phyloP scores from a whole-genome alignment of 352 stramenopile genomes.

The Phytophthora pistaciae region DNA sequence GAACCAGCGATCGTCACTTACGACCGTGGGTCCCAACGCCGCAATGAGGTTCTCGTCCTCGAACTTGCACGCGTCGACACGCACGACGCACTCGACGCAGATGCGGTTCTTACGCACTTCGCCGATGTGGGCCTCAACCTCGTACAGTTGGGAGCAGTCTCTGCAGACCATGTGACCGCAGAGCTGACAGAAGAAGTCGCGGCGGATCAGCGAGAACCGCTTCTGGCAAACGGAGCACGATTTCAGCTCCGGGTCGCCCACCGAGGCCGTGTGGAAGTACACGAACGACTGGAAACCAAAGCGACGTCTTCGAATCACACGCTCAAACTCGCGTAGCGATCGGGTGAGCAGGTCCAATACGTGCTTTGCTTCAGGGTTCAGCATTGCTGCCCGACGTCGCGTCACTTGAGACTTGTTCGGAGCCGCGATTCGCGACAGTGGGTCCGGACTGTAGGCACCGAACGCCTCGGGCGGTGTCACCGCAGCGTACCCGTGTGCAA shows the following conservation, averaged over 20 bases:
- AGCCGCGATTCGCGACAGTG: constrained; percentile 7
- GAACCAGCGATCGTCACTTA: constrained; percentile 42
- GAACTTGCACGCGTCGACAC: constrained; percentile 58
- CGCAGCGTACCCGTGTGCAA: constrained; percentile 62
- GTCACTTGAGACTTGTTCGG: constrained; percentile 32
- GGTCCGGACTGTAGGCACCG: constrained; percentile 18
- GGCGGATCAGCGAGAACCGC: constrained; percentile 47
- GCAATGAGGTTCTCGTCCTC: constrained; percentile 58
- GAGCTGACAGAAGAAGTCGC: constrained; percentile 61
- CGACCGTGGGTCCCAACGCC: constrained; percentile 49
- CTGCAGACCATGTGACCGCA: constrained; percentile 54
- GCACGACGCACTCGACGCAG: constrained; percentile 59
- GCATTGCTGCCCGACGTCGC: constrained; percentile 38
- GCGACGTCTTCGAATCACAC: constrained; percentile 62
- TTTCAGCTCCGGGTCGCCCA: constrained; percentile 15
- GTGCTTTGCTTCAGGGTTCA: constrained; percentile 66
- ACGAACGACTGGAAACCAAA: constrained; percentile 75
- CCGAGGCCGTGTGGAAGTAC: constrained; percentile 42
- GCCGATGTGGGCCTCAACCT: constrained; percentile 56
- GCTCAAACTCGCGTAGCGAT: constrained; percentile 59
- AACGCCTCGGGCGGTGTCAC: constrained; percentile 44
- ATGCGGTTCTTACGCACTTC: constrained; percentile 50
- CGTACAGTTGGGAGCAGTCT: constrained; percentile 55
- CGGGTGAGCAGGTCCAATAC: constrained; percentile 56
- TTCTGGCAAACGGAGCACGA: constrained; percentile 52